Base-by-base conservation (phyloP, 768 basidiomycete species). In the Lyophyllum atratum region DNA sequence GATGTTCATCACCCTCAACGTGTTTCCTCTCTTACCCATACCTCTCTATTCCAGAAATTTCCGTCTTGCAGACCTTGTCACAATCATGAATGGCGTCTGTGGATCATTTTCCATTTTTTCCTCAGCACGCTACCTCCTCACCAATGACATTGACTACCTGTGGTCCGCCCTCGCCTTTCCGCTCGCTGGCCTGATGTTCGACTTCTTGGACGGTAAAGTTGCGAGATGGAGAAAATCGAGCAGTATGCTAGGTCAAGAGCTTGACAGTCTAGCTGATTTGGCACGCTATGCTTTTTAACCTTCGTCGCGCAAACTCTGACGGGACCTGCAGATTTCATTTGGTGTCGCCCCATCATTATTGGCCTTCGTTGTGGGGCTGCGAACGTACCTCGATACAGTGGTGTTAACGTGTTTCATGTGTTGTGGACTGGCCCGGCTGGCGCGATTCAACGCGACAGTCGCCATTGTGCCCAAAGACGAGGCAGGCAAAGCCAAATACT, bases 1-100 rank as follows among this genome's bases (percentile, higher is more conserved):
- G 72, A 50, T 61, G 39, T 44, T 40, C 39, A 51, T 54, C 56
- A 60, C 43, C 26, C 19, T 63, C 64, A 61, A 55, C 62, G 56
- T 54, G 34, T 43, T 47, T 29, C 49, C 24, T 56, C 24, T n/a
- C 52, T 56, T 22, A 55, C 39, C 17, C 52, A 58, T 26, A 24
- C 54, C 54, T 39, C 54, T 53, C 53, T 56, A 42, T 52, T 60
- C 19, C 65, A 97, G 97, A 65, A 98, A 98, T 73, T 99, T 99
- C 70, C 92, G 95, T 52, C 84, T 98, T 25, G 97, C 97, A 62
- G 97, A 99, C 78, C 82, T 97, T 50, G 94, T 99, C 65, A 99
- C 97, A 33, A 94, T 99, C 62, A 95, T 95, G 89, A 99, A 99
- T 70, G 97, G 97, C 44, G 90, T 98, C 72, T 99, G 97, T 75